Base-by-base conservation (phyloP, 306 rosid genomes). In the Malus sieversii region DNA sequence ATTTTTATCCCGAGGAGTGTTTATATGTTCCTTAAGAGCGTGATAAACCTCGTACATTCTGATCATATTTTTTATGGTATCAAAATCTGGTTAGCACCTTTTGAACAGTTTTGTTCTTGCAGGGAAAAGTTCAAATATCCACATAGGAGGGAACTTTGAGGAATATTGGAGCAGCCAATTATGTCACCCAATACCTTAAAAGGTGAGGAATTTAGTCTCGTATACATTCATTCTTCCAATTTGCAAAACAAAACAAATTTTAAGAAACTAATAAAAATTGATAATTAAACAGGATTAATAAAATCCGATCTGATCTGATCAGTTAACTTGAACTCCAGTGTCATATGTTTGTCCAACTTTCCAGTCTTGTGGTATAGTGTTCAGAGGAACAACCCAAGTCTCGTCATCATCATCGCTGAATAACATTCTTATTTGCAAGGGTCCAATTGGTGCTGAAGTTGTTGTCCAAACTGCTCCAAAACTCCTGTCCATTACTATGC, bases 401-500 rank as follows among this genome's bases (percentile, higher is more conserved):
- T 95, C 96, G 10, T 90, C 89, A 70, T 87, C 97, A 19, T 84
- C 91, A 9, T 87, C 94, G 59, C 92, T 92, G 71, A 95, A 79
- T 62, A 95, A 46, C 97, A 90, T 95, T 79, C 96, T 87, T 68
- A 92, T 42, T 10, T 87, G 88, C 84, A 92, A 70, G 20, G 97
- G 84, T 42, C 98, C 98, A 46, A 90, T 87, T 1, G 98, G 98
- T 15, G 96, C 89, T 30, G 97, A 70, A 10, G 80, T 75, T 0
- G 91, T 79, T 8, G 96, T 90, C 98, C 98, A 95, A 9, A 92
- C 90, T 4, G 96, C 90, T 30, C 98, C 98, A 66, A 80, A 70
- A 76, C 86, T 83, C 67, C 98, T 81, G 59, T 87, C 90, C 84
- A 94, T 75, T 69, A 94, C 80, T 87, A 87, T 92, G 85, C 98